Evolutionary conservation across 75 land plant genomes (phyloP).

Genomic region (Cunninghamia lanceolata): DNA sequence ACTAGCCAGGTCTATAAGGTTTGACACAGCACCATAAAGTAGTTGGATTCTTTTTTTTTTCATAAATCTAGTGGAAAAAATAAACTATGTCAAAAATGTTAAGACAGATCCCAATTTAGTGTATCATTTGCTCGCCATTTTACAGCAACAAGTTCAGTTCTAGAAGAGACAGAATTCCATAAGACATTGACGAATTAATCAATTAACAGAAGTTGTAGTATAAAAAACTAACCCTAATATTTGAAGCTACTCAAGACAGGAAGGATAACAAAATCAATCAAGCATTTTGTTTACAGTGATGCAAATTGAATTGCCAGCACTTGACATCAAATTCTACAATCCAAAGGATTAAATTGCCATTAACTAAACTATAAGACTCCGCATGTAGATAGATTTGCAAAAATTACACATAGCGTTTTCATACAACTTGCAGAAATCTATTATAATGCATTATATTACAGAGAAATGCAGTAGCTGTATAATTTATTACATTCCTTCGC

Average conservation of each 20-base stretch:
- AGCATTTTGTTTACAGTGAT: not conserved
- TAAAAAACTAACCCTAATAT: not conserved
- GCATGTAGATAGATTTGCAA: not conserved
- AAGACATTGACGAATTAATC: not conserved
- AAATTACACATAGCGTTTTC: not conserved
- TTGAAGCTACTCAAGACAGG: not conserved
- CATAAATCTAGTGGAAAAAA: no score
- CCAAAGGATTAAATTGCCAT: not conserved
- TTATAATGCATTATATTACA: not conserved
- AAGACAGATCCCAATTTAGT: not conserved
- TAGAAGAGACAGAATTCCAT: not conserved
- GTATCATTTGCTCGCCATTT: not conserved
- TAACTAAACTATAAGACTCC: not conserved
- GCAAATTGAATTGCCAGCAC: not conserved
- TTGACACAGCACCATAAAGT: no score
- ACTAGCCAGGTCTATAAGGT: no score
- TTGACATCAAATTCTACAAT: not conserved
- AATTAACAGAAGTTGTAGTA: not conserved
- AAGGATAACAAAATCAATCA: not conserved
- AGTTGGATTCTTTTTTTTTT: no score
- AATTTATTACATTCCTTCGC: not conserved
- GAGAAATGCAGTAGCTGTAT: not conserved
- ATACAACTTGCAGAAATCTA: not conserved
- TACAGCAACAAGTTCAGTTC: not conserved
- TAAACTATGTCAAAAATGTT: no score